Percentiles rank a stretch among this genome's conserved stretches.
Evolutionary conservation across 176 grass and related monocot genomes (phyloP).

Genomic region (Aegilops longissima): DNA sequence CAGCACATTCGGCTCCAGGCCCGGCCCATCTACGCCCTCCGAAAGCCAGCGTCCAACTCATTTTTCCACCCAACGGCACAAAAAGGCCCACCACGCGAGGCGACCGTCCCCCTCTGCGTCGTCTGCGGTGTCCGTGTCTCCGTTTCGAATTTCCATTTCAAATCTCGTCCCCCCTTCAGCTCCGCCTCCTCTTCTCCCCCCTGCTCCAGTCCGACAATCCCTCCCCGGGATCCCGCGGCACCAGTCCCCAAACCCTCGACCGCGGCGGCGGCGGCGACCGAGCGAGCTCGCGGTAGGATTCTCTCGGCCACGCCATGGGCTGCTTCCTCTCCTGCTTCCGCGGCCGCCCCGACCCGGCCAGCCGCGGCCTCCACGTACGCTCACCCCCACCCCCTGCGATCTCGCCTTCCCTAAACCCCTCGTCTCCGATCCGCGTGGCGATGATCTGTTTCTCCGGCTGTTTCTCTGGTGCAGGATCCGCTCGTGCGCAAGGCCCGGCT

Average conservation of each 20-base stretch:
- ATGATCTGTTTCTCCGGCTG: background rate
- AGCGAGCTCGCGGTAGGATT: background rate
- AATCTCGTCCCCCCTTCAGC: background rate
- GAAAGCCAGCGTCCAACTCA: background rate
- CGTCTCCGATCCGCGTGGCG: background rate
- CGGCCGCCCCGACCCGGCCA: background rate
- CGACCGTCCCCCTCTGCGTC: background rate
- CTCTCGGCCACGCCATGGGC: slow-evolving; percentile 32
- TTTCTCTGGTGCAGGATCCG: slow-evolving; percentile 38
- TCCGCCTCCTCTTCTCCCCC: background rate
- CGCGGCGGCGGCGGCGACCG: background rate
- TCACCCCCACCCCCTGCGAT: background rate
- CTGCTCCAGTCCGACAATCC: background rate
- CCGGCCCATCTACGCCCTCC: background rate
- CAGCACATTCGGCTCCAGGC: background rate
- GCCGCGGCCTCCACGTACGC: slow-evolving; percentile 26
- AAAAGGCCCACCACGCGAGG: background rate
- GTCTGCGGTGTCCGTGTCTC: background rate
- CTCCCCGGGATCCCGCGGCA: slow-evolving; percentile 17
- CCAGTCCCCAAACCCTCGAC: background rate
- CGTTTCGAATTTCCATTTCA: slow-evolving; percentile 15
- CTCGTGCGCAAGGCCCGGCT: slow-evolving; percentile 31
- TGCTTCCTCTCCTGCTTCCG: slow-evolving; percentile 75
- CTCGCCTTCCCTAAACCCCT: background rate
- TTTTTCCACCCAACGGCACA: background rate